Base-by-base conservation (phyloP, 2,329 filamentous ascomycete genomes). In the Ophiosphaerella korrae region DNA sequence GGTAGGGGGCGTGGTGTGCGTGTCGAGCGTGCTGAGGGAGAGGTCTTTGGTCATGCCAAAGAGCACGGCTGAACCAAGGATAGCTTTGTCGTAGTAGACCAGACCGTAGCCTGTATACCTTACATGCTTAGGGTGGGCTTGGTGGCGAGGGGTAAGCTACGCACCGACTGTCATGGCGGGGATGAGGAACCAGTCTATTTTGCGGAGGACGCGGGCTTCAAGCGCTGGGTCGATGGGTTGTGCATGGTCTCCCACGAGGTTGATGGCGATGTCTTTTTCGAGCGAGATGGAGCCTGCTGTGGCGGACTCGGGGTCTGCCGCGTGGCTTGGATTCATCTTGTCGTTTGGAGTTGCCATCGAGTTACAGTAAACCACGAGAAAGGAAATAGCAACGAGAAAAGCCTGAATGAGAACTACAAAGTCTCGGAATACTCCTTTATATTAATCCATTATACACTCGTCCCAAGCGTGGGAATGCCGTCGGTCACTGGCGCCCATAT, bases 11-110 rank as follows among this genome's bases (percentile, higher is more conserved):
- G 70, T 76, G 2, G 75, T 79, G 1, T 75, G 71, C n/a, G 77
- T 66, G 55, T 82, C 73, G 7, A 82, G 73, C 3, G 88, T 74
- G 26, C 79, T 79, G 36, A 92, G 81, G 1, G 76, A 56, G 3
- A 92, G 79, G 64, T 91, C 88, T 3, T 76, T 75, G 0, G 87
- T 90, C 88, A 92, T 90, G 57, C 88, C 88, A 66, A 92, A 90
- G 11, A 92, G 81, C 1, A 82, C 84, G 0, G 88, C 88, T 21
- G 84, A 85, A 14, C 88, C 88, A 2, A 92, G 78, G 54, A 92
- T 91, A 7, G 88, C 88, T 77, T 88, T 89, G 68, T 89, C 86
- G 66, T 88, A 88, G 71, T 88, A 88, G 0, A 88, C 85, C 31
- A 89, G 75, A 2, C 86, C 85, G 71, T 88, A 84, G 3, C 82